Percentiles rank a stretch among this genome's conserved stretches.
Evolutionary conservation across 164 flowering plant genomes (phyloP).

Genomic region (Brasenia schreberi): DNA sequence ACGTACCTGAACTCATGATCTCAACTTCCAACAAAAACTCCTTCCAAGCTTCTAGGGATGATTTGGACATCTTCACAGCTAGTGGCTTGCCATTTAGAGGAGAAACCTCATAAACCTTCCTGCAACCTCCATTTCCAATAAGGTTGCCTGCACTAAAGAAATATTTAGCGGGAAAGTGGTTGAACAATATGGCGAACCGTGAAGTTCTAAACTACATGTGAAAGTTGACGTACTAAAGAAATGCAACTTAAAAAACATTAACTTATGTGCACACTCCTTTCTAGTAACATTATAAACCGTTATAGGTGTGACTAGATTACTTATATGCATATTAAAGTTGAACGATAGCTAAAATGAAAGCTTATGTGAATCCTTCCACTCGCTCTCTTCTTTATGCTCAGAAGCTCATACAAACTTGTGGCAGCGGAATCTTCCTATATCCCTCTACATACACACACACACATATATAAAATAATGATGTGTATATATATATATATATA

Average conservation of each 20-base stretch:
- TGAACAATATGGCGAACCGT: not conserved
- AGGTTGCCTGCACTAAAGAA: conserved; percentile 40
- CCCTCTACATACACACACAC: too few species aligned
- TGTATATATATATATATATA: too few species aligned
- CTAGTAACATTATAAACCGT: too few species aligned
- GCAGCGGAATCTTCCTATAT: too few species aligned
- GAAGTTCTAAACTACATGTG: not conserved
- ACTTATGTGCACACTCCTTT: conserved; percentile 43
- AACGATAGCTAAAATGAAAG: too few species aligned
- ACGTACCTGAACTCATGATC: conserved; percentile 27
- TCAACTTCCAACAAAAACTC: conserved; percentile 59
- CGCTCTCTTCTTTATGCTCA: too few species aligned
- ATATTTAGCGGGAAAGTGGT: not conserved
- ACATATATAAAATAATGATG: too few species aligned
- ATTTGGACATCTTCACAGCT: conserved; percentile 56
- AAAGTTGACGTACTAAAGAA: too few species aligned
- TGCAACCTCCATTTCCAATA: conserved; percentile 79
- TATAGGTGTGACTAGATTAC: too few species aligned
- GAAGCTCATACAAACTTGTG: too few species aligned
- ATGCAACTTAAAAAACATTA: conserved; percentile 6
- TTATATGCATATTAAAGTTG: too few species aligned
- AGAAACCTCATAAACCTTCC: conserved; percentile 61
- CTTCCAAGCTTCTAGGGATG: conserved; percentile 54
- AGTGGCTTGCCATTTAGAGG: conserved; percentile 57
- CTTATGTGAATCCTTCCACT: too few species aligned